A percentile compares a stretch with the other conserved stretches of the same genome.
Conservation (phyloP, 495 filamentous ascomycete genomes). For the Aspergillus avenaceus region DNA sequence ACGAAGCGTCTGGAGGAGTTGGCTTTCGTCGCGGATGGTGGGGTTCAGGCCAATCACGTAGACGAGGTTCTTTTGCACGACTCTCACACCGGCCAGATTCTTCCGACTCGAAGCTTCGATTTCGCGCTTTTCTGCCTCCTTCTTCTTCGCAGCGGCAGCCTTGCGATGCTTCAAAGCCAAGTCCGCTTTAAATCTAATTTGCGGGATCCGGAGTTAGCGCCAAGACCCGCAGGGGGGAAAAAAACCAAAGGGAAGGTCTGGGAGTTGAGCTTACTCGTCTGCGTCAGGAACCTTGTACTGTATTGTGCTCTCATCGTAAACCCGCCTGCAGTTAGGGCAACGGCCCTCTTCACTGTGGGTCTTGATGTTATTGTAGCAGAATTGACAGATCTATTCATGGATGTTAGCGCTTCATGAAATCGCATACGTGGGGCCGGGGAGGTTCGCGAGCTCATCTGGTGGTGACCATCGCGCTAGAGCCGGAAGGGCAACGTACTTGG, state of each 20-base stretch:
- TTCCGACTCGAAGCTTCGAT: constrained; percentile 92
- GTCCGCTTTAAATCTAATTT: constrained; percentile 70
- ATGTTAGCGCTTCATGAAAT: constrained; percentile 7
- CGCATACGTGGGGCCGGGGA: constrained; percentile 1
- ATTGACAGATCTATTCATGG: constrained; percentile 81
- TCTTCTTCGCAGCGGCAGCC: constrained; percentile 84
- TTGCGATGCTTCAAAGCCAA: constrained; percentile 86
- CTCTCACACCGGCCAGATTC: constrained; percentile 88
- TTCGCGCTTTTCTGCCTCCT: constrained; percentile 92
- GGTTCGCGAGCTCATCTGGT: not conserved
- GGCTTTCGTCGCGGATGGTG: constrained; percentile 81
- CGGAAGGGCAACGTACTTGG: constrained; percentile 60
- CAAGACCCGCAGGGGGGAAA: constrained; percentile 14
- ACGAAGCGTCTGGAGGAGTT: constrained; percentile 77
- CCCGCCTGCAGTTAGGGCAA: constrained; percentile 91
- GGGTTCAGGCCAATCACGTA: constrained; percentile 95
- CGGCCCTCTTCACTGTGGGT: constrained; percentile 85
- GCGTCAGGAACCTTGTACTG: constrained; percentile 89
- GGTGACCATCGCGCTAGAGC: too few relatives aligned
- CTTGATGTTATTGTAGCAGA: constrained; percentile 98
- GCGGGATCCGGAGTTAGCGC: constrained; percentile 18
- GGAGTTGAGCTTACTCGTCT: constrained; percentile 70
- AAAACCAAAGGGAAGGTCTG: not conserved
- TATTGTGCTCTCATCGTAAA: constrained; percentile 94
- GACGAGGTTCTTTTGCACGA: constrained; percentile 97